Percentiles rank a stretch among this genome's conserved stretches.
Evolutionary conservation across 257 asterid genomes (phyloP).

Genomic region (Solanum okadae): DNA sequence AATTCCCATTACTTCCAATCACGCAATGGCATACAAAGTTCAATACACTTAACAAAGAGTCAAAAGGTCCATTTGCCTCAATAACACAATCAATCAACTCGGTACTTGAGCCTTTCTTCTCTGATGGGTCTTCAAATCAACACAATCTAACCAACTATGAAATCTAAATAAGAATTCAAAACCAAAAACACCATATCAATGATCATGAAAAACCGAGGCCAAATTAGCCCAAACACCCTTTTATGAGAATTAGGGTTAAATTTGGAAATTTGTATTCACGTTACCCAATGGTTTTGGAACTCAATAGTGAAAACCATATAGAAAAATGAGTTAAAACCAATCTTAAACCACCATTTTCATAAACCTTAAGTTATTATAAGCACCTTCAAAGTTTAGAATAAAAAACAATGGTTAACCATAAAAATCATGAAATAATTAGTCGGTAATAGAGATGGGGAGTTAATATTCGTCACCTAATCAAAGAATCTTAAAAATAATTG

Average conservation of each 20-base stretch:
- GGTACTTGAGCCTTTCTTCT: background rate
- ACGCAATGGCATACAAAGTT: background rate
- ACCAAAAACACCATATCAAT: background rate
- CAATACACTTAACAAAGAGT: background rate
- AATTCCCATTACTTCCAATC: background rate
- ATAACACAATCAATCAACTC: background rate
- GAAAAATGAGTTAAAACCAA: background rate
- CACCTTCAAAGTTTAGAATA: background rate
- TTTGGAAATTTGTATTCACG: too few species aligned
- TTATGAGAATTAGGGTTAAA: background rate
- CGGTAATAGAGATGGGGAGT: background rate
- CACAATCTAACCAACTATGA: background rate
- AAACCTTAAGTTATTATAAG: background rate
- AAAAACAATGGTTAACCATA: background rate
- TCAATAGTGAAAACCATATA: background rate
- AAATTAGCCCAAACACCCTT: background rate
- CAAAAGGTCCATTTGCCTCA: background rate
- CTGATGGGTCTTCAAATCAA: background rate
- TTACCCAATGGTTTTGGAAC: background rate
- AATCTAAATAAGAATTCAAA: background rate
- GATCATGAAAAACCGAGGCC: background rate
- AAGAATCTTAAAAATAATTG: background rate
- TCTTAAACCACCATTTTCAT: background rate
- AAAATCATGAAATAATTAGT: background rate
- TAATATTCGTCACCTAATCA: background rate